Evolutionary conservation across 2,329 filamentous ascomycete species (phyloP).

Genomic region (Aspergillus nomiae): DNA sequence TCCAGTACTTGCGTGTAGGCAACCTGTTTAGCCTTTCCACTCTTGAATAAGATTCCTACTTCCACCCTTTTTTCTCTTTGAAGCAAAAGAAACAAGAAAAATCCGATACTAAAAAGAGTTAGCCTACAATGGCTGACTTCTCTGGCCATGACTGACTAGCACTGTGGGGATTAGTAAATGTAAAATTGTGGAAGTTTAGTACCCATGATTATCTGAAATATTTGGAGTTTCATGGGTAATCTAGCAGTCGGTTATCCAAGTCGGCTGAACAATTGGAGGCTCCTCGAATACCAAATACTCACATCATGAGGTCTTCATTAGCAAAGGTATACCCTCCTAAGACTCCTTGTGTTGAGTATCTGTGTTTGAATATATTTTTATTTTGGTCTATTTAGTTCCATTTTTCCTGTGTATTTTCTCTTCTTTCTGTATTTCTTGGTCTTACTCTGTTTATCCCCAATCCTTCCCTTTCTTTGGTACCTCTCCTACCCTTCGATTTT

Average conservation of each 20-base stretch:
- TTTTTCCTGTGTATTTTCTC: background rate
- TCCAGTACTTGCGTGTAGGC: background rate
- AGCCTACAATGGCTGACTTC: background rate
- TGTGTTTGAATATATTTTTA: background rate
- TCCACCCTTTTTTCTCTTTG: background rate
- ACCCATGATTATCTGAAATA: background rate
- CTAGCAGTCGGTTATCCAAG: background rate
- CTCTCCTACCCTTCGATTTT: background rate
- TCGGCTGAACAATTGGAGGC: background rate
- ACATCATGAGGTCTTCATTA: constrained; percentile 15
- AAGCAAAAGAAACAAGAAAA: background rate
- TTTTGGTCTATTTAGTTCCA: background rate
- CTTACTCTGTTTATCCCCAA: background rate
- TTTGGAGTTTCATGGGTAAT: background rate
- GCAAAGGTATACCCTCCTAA: constrained; percentile 6
- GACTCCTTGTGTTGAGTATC: background rate
- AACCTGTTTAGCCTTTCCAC: background rate
- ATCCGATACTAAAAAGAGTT: background rate
- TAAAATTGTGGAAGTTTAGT: background rate
- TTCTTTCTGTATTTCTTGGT: background rate
- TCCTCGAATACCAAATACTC: background rate
- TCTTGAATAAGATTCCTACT: background rate
- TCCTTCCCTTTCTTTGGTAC: background rate
- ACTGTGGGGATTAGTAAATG: background rate
- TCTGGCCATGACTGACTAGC: background rate